Evolutionary conservation across 192 early-diverging fungal species (phyloP).

Genomic region (Entomortierella parvispora): DNA sequence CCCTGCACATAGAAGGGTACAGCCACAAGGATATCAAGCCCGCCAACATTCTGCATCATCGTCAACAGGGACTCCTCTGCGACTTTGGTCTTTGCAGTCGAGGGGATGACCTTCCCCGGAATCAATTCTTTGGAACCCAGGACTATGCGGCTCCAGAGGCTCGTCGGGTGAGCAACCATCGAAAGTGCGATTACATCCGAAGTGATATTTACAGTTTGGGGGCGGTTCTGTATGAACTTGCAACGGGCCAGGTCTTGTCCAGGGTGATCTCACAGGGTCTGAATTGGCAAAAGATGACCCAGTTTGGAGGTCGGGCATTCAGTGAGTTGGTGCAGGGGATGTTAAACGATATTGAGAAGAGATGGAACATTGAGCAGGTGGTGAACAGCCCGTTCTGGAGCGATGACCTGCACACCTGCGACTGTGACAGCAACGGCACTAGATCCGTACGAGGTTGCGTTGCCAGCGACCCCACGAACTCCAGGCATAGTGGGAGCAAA

Average conservation of each 20-base stretch:
- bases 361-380: slow-evolving; percentile 41
- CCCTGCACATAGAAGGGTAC: slow-evolving; percentile 32
- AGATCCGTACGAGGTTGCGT: background rate
- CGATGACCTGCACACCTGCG: background rate
- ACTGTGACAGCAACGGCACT: background rate
- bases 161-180: slow-evolving; percentile 22
- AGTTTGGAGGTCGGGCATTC: slow-evolving; percentile 26
- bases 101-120: slow-evolving; percentile 24
- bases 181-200: slow-evolving; percentile 41
- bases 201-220: slow-evolving; percentile 41
- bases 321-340: slow-evolving; percentile 40
- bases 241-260: slow-evolving; percentile 33
- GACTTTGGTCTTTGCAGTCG: slow-evolving; percentile 48
- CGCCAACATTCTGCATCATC: slow-evolving; percentile 36
- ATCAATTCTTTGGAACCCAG: slow-evolving; percentile 51
- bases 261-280: slow-evolving; percentile 37
- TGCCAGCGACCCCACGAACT: background rate
- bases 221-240: slow-evolving; percentile 41
- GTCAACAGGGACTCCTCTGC: slow-evolving; percentile 24
- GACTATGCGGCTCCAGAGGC: slow-evolving; percentile 45
- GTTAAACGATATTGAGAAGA: slow-evolving; percentile 38
- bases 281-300: slow-evolving; percentile 32
- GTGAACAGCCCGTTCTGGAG: slow-evolving; percentile 31
- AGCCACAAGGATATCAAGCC: slow-evolving; percentile 52
- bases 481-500: no score